Base-by-base conservation (phyloP, 2,329 filamentous ascomycete genomes). In the Aspergillus felis region DNA sequence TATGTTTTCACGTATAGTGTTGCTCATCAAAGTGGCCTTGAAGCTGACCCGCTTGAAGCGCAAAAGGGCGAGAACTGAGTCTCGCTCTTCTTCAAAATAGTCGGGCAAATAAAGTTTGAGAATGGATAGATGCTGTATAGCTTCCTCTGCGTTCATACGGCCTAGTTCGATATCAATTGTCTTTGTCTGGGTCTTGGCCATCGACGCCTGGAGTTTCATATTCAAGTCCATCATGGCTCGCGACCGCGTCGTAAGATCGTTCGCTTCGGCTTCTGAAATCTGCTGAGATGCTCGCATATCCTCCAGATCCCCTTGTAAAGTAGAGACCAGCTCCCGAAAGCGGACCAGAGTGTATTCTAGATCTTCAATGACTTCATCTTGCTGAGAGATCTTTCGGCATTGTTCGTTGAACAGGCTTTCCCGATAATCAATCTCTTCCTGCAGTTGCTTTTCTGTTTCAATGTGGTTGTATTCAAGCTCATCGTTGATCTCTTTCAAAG, bases 221-320 rank as follows among this genome's bases (percentile, higher is more conserved):
- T 97, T 97, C 49, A 99, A 83, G 68, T 99, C 93, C 85, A 96
- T 90, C 88, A 99, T 96, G 54, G 93, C 92, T 61, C 92, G 86
- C 48, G 93, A 96, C 61, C 91, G 89, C 66, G 85, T 90, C 63
- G 88, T 92, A 55, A 97, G 84, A 72, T 97, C 91, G 71, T 92
- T 92, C 0, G 93, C 92, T 72, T 97, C 92, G 17, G 88, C 88
- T 73, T 97, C 94, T 0, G 92, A 95, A 64, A 97, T 89, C 48
- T 92, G 91, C 67, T 95, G 91, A 3, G 92, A 95, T 12, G 92
- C 90, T 58, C 91, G 86, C 83, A 97, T 93, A 68, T 97, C 92
- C 66, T 96, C 90, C 63, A 97, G 79, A 70, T 96, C 92, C 64
- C 81, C 86, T 74, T 97, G 92, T 60, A 97, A 78, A 64, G 86